Conservation (phyloP, 2,329 filamentous ascomycete species). For the Neospermospora avenae region DNA sequence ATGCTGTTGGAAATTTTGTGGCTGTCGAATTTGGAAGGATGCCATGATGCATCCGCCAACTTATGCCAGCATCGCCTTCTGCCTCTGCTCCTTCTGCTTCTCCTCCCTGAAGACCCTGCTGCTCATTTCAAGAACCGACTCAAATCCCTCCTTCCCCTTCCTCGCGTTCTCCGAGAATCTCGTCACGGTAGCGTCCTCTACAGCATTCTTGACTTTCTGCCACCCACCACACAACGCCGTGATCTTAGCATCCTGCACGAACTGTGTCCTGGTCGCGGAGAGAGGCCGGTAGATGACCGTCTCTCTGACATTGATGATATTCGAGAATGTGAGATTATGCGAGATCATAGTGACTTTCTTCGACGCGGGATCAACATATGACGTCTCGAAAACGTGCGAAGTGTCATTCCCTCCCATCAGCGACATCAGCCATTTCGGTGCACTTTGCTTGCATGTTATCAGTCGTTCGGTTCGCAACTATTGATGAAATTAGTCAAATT, state of each 20-base stretch:
- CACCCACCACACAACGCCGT: constrained; percentile 93
- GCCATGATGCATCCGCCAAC: not conserved
- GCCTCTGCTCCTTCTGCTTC: constrained; percentile 53
- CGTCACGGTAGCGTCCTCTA: constrained; percentile 87
- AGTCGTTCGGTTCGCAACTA: constrained; percentile 69
- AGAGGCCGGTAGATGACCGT: constrained; percentile 80
- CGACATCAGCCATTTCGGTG: constrained; percentile 76
- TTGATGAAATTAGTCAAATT: constrained; percentile 14
- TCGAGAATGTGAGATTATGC: constrained; percentile 89
- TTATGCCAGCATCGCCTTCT: constrained; percentile 19
- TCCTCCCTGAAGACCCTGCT: constrained; percentile 89
- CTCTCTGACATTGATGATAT: constrained; percentile 88
- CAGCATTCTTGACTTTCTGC: constrained; percentile 94
- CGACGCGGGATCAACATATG: constrained; percentile 79
- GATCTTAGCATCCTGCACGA: constrained; percentile 86
- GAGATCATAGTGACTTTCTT: constrained; percentile 96
- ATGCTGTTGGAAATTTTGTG: not conserved
- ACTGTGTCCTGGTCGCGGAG: constrained; percentile 63
- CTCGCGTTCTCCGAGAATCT: constrained; percentile 88
- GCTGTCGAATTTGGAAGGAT: not conserved
- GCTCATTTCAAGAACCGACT: constrained; percentile 91
- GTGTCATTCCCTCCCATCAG: constrained; percentile 77
- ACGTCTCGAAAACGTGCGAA: constrained; percentile 90
- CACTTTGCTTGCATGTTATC: constrained; percentile 60
- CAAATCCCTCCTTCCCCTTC: constrained; percentile 91